phyloP scores from a whole-genome alignment of 352 stramenopile genomes.

The Pythium rhizo-oryzae region DNA sequence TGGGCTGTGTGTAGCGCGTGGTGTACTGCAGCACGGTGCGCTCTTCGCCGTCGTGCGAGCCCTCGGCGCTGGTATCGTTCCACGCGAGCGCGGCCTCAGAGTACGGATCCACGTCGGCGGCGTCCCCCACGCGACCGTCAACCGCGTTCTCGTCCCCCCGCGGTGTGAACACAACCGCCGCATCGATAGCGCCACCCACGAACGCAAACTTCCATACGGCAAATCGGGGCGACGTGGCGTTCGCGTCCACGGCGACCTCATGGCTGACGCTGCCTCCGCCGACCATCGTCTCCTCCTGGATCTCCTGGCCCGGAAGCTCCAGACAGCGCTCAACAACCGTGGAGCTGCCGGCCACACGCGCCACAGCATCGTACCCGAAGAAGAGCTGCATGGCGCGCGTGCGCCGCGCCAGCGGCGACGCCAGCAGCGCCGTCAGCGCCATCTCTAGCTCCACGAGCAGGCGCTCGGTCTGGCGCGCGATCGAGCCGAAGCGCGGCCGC shows the following conservation, averaged over 20 bases:
- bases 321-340: not conserved
- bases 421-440: not conserved
- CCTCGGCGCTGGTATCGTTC: not conserved
- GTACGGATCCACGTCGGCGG: conserved; percentile 21
- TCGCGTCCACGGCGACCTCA: not conserved
- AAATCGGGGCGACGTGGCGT: not conserved
- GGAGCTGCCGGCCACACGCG: not conserved
- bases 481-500: conserved; percentile 5
- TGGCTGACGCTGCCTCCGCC: not conserved
- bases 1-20: conserved; percentile 25
- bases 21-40: conserved; percentile 29
- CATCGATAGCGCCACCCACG: conserved; percentile 33
- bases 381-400: conserved; percentile 4
- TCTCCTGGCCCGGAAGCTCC: not conserved
- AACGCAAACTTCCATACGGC: conserved; percentile 49
- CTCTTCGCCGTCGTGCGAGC: not conserved
- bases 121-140: not conserved
- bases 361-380: not conserved
- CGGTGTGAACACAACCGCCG: conserved; percentile 14
- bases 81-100: conserved; percentile 11
- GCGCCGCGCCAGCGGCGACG: not conserved
- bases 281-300: conserved; percentile 1
- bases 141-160: conserved; percentile 9
- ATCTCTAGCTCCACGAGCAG: conserved; percentile 16
- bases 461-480: conserved; percentile 6